Percentiles rank a stretch among this genome's conserved stretches.
Evolutionary conservation across 2,329 filamentous ascomycete genomes (phyloP).

Genomic region (Verticillium longisporum): DNA sequence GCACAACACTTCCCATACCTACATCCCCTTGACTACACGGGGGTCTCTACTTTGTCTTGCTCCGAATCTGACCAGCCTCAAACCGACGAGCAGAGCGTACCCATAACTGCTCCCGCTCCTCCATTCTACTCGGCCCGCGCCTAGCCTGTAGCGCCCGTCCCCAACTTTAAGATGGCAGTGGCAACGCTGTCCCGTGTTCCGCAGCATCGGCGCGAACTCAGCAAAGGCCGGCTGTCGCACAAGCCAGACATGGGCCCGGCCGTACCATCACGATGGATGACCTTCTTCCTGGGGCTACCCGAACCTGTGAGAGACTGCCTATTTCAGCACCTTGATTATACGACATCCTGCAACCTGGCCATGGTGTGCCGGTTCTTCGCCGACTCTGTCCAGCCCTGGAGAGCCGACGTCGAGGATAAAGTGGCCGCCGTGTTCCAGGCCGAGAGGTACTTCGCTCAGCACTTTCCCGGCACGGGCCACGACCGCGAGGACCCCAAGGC

Average conservation of each 20-base stretch:
- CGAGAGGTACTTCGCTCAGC: slow-evolving; percentile 31
- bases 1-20: neutral
- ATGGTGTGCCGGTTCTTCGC: neutral
- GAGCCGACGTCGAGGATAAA: slow-evolving; percentile 26
- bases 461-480: slow-evolving; percentile 27
- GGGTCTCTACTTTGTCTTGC: neutral
- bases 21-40: neutral
- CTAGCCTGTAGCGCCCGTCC: neutral
- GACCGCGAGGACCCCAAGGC: slow-evolving; percentile 29
- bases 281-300: neutral
- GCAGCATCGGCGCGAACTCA: neutral
- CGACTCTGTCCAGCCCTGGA: neutral
- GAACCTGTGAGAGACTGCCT: neutral
- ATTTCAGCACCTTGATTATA: neutral
- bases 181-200: neutral
- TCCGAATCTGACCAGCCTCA: neutral
- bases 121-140: neutral
- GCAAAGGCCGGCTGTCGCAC: neutral
- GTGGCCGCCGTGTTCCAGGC: slow-evolving; percentile 33
- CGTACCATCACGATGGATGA: neutral
- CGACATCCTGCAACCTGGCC: neutral
- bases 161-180: neutral
- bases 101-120: neutral
- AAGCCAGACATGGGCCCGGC: neutral
- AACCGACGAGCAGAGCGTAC: neutral